Base-by-base conservation (phyloP, 2,329 filamentous ascomycete species). In the Cladosporium oxysporum region DNA sequence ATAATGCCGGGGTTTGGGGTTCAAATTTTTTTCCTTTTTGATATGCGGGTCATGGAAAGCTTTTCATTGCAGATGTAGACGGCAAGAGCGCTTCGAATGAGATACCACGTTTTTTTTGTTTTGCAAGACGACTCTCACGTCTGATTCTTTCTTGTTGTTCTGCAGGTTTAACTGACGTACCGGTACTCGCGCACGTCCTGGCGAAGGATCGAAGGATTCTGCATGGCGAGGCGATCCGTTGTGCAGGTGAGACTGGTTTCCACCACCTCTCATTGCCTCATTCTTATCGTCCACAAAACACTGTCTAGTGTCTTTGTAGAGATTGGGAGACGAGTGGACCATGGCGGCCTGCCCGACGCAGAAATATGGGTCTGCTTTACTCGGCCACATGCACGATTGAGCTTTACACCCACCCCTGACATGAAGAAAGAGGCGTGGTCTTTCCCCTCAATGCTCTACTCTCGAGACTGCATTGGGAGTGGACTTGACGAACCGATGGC, bases 41-140 rank as follows among this genome's bases (percentile, higher is more conserved):
- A 33, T 10, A 6, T 55, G 28, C 52, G 28, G 52, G 16, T 55
- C 52, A 55, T 55, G 52, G 52, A 58, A 35, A 58, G 31, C 33
- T 58, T 58, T 58, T 58, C 33, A 35, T 58, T 58, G 55, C 55
- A 41, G 33, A 58, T 21, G 31, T 58, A 58, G 55, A 58, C 28
- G 55, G 55, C 55, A 41, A 26, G 29, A 35, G 55, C 55, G 55
- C 31, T 37, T 58, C 21, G 31, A 58, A 58, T 58, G 55, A 58
- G 55, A 58, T 58, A 58, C 55, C 55, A 58, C 55, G n/a, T 37
- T 57, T 57, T 37, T 41, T 47, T 23, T 21, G n/a, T 47, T 47
- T 47, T 47, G n/a, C 41, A 47, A 47, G n/a, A 16, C n/a, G 3
- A n/a, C n/a, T 47, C 5, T 12, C 41, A 8, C 21, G 7, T 44